Evolutionary conservation across 352 stramenopile species (phyloP).

Genomic region (Phytophthora boehmeriae): DNA sequence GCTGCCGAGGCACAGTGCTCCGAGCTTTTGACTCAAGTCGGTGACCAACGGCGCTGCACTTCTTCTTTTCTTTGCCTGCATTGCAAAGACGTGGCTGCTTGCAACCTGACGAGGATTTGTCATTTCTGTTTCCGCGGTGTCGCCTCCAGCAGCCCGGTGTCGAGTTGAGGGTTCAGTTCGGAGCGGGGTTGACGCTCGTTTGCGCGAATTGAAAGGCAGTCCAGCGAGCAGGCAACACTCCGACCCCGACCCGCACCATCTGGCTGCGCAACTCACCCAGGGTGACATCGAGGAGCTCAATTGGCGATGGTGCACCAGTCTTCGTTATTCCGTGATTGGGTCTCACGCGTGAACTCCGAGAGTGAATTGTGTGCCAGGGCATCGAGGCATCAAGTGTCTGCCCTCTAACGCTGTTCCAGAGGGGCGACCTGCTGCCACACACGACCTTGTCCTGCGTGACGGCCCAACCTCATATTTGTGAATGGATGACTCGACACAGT

Average conservation of each 20-base stretch:
- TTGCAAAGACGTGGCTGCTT: slow-evolving; percentile 7
- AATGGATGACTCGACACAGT: slow-evolving; percentile 56
- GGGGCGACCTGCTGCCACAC: slow-evolving; percentile 9
- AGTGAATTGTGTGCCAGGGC: background rate
- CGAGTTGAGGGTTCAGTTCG: slow-evolving; percentile 3
- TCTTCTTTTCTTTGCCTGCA: slow-evolving; percentile 6
- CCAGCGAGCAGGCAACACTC: slow-evolving; percentile 23
- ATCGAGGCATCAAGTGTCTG: background rate
- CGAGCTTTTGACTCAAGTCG: slow-evolving; percentile 10
- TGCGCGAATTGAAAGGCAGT: slow-evolving; percentile 1
- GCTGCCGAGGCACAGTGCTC: slow-evolving; percentile 8
- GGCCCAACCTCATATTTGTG: slow-evolving; percentile 15
- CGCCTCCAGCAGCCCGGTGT: slow-evolving; percentile 8
- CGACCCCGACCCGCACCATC: slow-evolving; percentile 12
- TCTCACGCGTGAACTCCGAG: slow-evolving; percentile 10
- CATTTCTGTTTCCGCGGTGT: background rate
- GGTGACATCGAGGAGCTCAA: slow-evolving; percentile 17
- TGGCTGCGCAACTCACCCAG: slow-evolving; percentile 27
- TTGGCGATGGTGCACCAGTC: slow-evolving; percentile 29
- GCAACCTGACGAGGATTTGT: slow-evolving; percentile 21
- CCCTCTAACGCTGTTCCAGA: slow-evolving; percentile 1
- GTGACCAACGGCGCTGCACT: background rate
- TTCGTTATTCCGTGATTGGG: slow-evolving; percentile 29
- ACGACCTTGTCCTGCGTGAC: slow-evolving; percentile 17
- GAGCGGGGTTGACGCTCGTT: background rate